phyloP scores from a whole-genome alignment of 1,284 basidiomycete genomes.

The Ustilago trichophora region DNA sequence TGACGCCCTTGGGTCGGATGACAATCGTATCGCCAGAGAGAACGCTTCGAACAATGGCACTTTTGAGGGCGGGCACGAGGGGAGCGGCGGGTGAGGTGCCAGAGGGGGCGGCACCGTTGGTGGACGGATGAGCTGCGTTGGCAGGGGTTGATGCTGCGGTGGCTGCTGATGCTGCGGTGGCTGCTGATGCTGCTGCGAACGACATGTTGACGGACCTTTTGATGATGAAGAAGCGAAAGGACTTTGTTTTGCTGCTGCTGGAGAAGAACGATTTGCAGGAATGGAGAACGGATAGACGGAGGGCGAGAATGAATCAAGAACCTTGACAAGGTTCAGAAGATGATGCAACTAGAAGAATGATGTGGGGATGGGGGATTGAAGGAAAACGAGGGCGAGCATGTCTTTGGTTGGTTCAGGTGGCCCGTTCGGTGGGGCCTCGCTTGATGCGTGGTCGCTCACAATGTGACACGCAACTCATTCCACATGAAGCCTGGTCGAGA shows the following conservation, averaged over 20 bases:
- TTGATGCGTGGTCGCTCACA: too few relatives aligned
- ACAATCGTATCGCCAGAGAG: constrained; percentile 59
- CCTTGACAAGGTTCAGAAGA: too few relatives aligned
- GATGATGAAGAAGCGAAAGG: background rate
- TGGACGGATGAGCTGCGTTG: constrained; percentile 11
- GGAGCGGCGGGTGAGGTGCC: constrained; percentile 8
- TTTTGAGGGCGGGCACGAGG: constrained; percentile 48
- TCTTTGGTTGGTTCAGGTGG: too few relatives aligned
- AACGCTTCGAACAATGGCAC: constrained; percentile 59
- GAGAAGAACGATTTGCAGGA: too few relatives aligned
- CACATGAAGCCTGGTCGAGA: constrained; percentile 4
- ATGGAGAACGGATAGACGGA: too few relatives aligned
- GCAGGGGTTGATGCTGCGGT: constrained; percentile 37
- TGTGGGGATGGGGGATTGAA: too few relatives aligned
- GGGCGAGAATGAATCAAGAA: too few relatives aligned
- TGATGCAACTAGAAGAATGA: too few relatives aligned
- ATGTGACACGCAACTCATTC: too few relatives aligned
- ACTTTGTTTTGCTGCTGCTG: background rate
- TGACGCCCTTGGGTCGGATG: constrained; percentile 56
- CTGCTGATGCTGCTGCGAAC: constrained; percentile 47
- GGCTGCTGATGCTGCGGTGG: constrained; percentile 36
- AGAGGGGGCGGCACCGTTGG: background rate
- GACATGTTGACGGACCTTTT: constrained; percentile 17
- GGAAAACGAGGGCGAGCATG: too few relatives aligned
- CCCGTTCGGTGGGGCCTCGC: constrained; percentile 10